Conservation (phyloP, 2,329 filamentous ascomycete genomes). For the Fusarium zealandicum region DNA sequence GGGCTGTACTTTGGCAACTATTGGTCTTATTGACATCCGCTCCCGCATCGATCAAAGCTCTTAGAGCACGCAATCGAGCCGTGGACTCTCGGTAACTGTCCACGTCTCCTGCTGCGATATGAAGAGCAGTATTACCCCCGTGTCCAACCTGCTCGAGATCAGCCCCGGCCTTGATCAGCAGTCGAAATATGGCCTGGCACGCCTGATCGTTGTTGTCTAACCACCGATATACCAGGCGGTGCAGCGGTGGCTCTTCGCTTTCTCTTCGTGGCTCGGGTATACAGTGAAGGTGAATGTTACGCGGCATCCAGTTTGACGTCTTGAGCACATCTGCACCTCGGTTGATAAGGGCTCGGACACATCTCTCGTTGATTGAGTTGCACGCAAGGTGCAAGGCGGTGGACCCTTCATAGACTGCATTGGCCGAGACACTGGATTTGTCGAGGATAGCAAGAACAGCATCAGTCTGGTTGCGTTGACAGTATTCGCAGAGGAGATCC, state of each 20-base stretch:
- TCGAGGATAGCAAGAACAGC: slow-evolving; percentile 18
- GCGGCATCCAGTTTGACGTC: slow-evolving; percentile 2
- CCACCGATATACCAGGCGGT: slow-evolving; percentile 17
- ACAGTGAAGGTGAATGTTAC: too few relatives aligned
- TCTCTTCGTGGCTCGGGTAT: not conserved
- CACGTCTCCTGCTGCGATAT: not conserved
- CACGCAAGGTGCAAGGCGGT: slow-evolving; percentile 29
- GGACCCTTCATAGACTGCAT: slow-evolving; percentile 15
- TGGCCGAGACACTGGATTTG: slow-evolving; percentile 18
- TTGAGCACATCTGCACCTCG: slow-evolving; percentile 24
- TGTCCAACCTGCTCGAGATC: slow-evolving; percentile 18
- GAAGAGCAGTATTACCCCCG: slow-evolving; percentile 12
- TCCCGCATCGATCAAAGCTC: slow-evolving; percentile 17
- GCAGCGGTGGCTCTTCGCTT: slow-evolving; percentile 7
- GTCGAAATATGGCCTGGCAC: slow-evolving; percentile 10
- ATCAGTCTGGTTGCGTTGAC: slow-evolving; percentile 15
- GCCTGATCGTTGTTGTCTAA: slow-evolving; percentile 2
- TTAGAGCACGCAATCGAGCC: not conserved
- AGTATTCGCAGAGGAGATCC: slow-evolving; percentile 31
- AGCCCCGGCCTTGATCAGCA: slow-evolving; percentile 20
- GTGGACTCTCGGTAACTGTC: not conserved
- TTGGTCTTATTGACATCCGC: not conserved
- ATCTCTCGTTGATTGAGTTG: not conserved
- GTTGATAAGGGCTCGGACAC: slow-evolving; percentile 5
- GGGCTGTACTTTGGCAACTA: not conserved